Evolutionary conservation across 1,284 basidiomycete species (phyloP), one percentile per base, ranked within the genome.

Genomic region (Naganishia albida): DNA sequence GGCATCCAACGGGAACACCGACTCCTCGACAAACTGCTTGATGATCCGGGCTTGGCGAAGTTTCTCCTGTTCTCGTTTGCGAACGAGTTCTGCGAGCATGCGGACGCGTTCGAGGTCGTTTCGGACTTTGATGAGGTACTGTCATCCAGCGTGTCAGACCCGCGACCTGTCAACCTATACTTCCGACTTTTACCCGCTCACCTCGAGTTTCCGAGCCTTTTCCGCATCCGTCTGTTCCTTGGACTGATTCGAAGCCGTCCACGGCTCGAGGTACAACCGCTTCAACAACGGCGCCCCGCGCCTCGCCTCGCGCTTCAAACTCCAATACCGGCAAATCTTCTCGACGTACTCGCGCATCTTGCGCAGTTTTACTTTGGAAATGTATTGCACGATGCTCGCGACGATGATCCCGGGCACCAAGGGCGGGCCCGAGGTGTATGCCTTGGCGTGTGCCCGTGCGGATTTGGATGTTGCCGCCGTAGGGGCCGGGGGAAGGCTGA

Each of bases 271-370:
- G 80, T 99, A 94, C 60, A 99, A 78, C 55, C 96, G 80, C 78
- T 98, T 99, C 71, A 99, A 80, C 59, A 99, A 78, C 1, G 95
- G 94, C 2, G 96, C 96, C 2, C 96, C 96, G 48, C 95, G 81
- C 67, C 95, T 85, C 0, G 87, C 90, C 77, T 99, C 94, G 6
- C 95, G 82, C 79, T 99, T 98, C 77, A 99, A 77, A 74, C 94
- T 97, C 95, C 95, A 99, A 75, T 97, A 99, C 71, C 87, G 85
- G 71, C 91, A 94, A 40, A 95, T 82, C 72, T 88, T 80, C 56
- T 87, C 84, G 3, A 98, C 80, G 62, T 95, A 90, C 39, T 89
- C 87, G 2, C 80, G 75, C 74, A 90, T 91, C 74, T 91, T 92
- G 64, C 88, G 82, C 1, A 97, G 81, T 40, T 78, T 82, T 53